These are phyloP conservation scores for Metschnikowia gruessii DNA, from an alignment of 805 yeast species.

Conservation along the genomic window DNA sequence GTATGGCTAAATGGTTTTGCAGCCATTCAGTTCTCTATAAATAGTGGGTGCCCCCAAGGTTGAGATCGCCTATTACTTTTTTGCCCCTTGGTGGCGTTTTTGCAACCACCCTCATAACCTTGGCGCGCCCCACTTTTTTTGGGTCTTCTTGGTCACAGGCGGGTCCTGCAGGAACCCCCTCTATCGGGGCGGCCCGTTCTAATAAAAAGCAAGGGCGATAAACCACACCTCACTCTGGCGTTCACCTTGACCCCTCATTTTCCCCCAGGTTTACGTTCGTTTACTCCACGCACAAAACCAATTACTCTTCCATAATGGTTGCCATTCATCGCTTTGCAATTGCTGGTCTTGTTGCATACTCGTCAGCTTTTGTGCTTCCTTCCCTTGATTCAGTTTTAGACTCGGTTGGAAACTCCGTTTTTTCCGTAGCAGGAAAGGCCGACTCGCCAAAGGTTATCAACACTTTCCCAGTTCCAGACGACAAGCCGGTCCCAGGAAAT, in stretches of 20 bases:
- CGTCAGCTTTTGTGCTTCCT: constrained; percentile 17
- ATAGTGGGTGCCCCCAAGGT: neutral
- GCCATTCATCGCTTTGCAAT: constrained; percentile 17
- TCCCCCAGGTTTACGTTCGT: neutral
- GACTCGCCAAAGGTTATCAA: constrained; percentile 10
- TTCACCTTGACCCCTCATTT: neutral
- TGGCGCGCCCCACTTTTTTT: constrained; percentile 8
- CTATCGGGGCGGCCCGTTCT: constrained; percentile 9
- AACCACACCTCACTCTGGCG: neutral
- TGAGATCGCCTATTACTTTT: neutral
- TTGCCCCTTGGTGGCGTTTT: neutral
- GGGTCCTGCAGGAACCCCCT: constrained; percentile 6
- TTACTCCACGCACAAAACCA: neutral
- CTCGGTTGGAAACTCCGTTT: constrained; percentile 10
- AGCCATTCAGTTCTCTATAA: neutral
- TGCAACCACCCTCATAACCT: constrained; percentile 6
- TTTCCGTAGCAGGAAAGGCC: neutral
- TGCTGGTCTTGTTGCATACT: constrained; percentile 13
- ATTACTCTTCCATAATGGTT: constrained; percentile 8
- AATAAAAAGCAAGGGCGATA: constrained; percentile 5
- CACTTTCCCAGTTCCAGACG: constrained; percentile 28
- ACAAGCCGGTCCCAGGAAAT: constrained; percentile 83
- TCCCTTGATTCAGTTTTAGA: constrained; percentile 14
- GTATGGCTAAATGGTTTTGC: neutral
- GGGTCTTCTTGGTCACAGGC: constrained; percentile 1